Evolutionary conservation across 83 land plant species (phyloP), one percentile per base, ranked within the genome.

Genomic region (Picea abies): DNA sequence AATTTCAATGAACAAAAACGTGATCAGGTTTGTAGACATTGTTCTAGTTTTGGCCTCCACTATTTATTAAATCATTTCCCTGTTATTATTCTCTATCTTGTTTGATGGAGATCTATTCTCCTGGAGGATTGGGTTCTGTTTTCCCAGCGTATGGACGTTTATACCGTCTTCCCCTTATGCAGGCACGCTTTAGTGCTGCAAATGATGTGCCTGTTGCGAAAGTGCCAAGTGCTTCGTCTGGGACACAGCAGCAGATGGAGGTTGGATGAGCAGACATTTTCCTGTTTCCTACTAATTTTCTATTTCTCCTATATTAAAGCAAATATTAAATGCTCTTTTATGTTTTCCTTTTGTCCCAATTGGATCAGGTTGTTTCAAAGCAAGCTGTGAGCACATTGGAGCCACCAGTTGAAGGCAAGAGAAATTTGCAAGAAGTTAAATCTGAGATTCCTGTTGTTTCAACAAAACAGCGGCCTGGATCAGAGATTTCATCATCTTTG

Each of bases 1-100:
- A 96, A 94, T 86, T 85, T 97, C 67, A 97, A 97, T 81, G 99
- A 97, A 82, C 99, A 94, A 83, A 96, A 92, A 77, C 87, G 88
- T 37, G 93, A 94, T 63, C 98, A 94, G 97, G 99, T 94, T 23
- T 56, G 58, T 56, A 56, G 58, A 56, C 14, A 12, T 56, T 56
- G 58, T 12, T 56, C 12, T 49, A 10, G 49, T 6, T 44, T 49
- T 56, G 14, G 14, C 15, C 15, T 12, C 58, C n/a, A 7, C 62
- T 11, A 17, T 76, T 56, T 7, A 39, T 37, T 39, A 47, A 12
- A 12, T 56, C 58, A 56, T 78, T 52, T 10, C 37, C 8, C 1
- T 76, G 26, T 37, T 39, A 20, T 19, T 39, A 75, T 76, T 76
- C 37, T 76, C 58, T 56, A 76, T 56, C 26, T 11, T 56, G 5